These are phyloP conservation scores for Ajuga chamaepitys DNA, from an alignment of 257 asterid genomes.

Conservation along the genomic window DNA sequence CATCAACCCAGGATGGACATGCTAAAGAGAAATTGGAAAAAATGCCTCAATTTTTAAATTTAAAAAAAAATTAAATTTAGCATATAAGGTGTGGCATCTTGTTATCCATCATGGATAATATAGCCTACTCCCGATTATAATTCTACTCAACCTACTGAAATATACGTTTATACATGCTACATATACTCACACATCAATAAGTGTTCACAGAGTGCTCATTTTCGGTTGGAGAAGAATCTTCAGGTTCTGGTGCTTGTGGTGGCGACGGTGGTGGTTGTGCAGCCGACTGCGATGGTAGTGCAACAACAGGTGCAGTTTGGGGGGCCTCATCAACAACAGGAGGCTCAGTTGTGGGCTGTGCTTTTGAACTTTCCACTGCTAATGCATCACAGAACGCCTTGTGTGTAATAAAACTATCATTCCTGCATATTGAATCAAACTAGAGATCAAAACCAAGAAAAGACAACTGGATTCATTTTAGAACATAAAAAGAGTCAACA, in stretches of 20 bases:
- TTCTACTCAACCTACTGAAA: too few relatives aligned
- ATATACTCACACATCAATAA: too few relatives aligned
- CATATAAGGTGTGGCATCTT: too few relatives aligned
- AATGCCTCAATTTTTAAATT: too few relatives aligned
- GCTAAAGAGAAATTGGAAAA: too few relatives aligned
- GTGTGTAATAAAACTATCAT: slow-evolving; percentile 87
- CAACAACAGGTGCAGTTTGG: slow-evolving; percentile 25
- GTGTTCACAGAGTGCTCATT: slow-evolving; percentile 19
- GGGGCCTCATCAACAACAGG: slow-evolving; percentile 34
- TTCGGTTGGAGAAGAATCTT: slow-evolving; percentile 19
- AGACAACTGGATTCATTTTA: too few relatives aligned
- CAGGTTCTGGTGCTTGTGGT: slow-evolving; percentile 2
- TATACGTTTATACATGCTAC: too few relatives aligned
- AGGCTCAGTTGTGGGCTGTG: slow-evolving; percentile 23
- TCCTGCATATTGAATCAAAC: slow-evolving; percentile 45
- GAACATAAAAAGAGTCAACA: too few relatives aligned
- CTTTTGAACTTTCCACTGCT: slow-evolving; percentile 66
- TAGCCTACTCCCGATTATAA: too few relatives aligned
- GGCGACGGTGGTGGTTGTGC: slow-evolving; percentile 10
- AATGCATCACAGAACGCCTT: slow-evolving; percentile 90
- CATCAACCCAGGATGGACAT: too few relatives aligned
- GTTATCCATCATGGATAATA: too few relatives aligned
- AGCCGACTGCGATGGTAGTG: slow-evolving; percentile 29
- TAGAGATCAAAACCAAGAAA: background rate
- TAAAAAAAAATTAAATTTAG: too few relatives aligned